These are phyloP conservation scores for Kuraishia borneana DNA, from an alignment of 805 yeast genomes.

Conservation along the genomic window DNA sequence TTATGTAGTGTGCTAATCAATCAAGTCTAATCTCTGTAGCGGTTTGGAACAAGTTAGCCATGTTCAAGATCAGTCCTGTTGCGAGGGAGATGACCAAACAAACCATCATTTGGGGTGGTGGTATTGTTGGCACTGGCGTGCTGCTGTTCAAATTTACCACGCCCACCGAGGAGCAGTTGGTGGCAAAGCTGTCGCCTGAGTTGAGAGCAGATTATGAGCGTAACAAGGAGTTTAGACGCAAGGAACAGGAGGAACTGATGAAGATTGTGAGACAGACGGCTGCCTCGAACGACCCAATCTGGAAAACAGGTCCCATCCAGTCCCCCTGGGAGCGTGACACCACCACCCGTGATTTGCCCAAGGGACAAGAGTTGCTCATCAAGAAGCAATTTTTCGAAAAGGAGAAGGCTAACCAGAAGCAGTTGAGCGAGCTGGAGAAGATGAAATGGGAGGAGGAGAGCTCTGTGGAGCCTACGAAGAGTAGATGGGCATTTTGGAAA, in stretches of 20 bases:
- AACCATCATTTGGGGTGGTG: slow-evolving; percentile 37
- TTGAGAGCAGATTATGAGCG: slow-evolving; percentile 63
- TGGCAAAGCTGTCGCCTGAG: slow-evolving; percentile 73
- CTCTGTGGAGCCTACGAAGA: slow-evolving; percentile 16
- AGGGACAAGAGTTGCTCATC: slow-evolving; percentile 25
- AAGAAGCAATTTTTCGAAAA: slow-evolving; percentile 33
- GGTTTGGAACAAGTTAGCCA: slow-evolving; percentile 1
- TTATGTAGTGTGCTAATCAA: slow-evolving; percentile 19
- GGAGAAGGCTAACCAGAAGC: slow-evolving; percentile 29
- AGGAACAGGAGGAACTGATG: slow-evolving; percentile 63
- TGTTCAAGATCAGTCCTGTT: too few relatives aligned
- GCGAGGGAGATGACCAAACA: slow-evolving; percentile 16
- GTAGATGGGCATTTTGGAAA: slow-evolving; percentile 15
- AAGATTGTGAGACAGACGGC: slow-evolving; percentile 54
- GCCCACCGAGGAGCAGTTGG: slow-evolving; percentile 76
- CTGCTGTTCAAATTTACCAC: slow-evolving; percentile 61
- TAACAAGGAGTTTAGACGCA: slow-evolving; percentile 47
- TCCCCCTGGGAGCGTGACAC: slow-evolving; percentile 55
- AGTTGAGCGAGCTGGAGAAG: slow-evolving; percentile 25
- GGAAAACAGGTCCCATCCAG: slow-evolving; percentile 66
- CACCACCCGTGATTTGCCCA: slow-evolving; percentile 14
- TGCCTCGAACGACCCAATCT: slow-evolving; percentile 63
- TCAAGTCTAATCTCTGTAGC: slow-evolving; percentile 1
- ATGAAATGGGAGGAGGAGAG: slow-evolving; percentile 26
- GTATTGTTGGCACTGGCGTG: slow-evolving; percentile 64